Evolutionary conservation across 805 yeast genomes (phyloP).

Genomic region (Pichia pseudocactophila): DNA sequence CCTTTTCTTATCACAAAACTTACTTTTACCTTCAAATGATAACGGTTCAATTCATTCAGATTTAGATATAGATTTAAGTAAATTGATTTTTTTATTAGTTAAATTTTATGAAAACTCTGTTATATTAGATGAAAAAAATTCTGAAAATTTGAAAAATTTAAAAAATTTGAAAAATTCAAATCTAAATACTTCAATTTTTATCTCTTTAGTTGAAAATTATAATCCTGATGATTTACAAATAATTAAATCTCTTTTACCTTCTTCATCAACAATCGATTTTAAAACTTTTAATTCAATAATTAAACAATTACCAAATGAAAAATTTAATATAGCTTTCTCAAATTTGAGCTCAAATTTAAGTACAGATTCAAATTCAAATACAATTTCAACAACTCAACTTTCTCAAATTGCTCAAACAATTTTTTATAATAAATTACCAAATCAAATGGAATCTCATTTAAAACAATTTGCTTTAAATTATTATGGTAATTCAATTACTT

Average conservation of each 20-base stretch:
- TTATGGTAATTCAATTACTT: slow-evolving; percentile 37
- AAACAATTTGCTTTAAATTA: slow-evolving; percentile 28
- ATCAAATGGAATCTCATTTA: slow-evolving; percentile 58
- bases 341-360: slow-evolving; percentile 13
- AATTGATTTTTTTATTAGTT: slow-evolving; percentile 46
- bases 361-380: slow-evolving; percentile 1
- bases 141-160: no score
- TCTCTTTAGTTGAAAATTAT: slow-evolving; percentile 6
- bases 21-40: slow-evolving; percentile 15
- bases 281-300: slow-evolving; percentile 18
- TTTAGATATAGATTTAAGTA: slow-evolving; percentile 36
- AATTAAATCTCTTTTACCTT: slow-evolving; percentile 10
- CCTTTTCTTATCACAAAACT: slow-evolving; percentile 53
- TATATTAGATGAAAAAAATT: no score
- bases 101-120: slow-evolving; percentile 33
- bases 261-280: slow-evolving; percentile 3
- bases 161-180: no score
- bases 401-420: slow-evolving; percentile 17
- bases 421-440: slow-evolving; percentile 25
- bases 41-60: slow-evolving; percentile 29
- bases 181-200: neutral
- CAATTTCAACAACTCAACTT: slow-evolving; percentile 16
- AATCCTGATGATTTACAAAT: slow-evolving; percentile 9
- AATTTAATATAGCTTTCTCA: slow-evolving; percentile 18
- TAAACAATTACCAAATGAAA: slow-evolving; percentile 20